These are phyloP conservation scores for Puccinia horiana DNA, from an alignment of 1,284 basidiomycete genomes.

Conservation along the genomic window DNA sequence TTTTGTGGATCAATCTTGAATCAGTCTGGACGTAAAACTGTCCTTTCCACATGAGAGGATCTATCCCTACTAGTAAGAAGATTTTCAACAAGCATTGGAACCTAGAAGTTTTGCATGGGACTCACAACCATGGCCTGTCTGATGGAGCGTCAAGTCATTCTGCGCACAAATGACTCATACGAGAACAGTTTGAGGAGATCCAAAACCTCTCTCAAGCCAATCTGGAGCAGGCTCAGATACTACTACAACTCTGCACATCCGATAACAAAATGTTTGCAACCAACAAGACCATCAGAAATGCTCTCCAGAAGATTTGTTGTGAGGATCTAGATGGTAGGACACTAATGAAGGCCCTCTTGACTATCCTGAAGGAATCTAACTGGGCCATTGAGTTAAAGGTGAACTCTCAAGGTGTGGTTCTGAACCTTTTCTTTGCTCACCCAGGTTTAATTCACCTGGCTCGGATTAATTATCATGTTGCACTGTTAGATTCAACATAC, in stretches of 20 bases:
- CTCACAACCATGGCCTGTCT: too few species aligned
- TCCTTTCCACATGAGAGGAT: background rate
- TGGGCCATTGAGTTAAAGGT: background rate
- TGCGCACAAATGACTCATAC: background rate
- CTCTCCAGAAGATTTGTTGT: too few species aligned
- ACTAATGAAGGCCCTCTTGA: background rate
- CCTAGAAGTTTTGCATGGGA: background rate
- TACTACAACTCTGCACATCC: background rate
- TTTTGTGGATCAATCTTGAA: background rate
- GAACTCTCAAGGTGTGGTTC: background rate
- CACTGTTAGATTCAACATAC: background rate
- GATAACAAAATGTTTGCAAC: background rate
- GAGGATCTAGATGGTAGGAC: background rate
- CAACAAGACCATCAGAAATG: background rate
- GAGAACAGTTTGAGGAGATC: background rate
- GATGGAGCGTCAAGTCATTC: background rate
- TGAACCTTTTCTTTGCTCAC: background rate
- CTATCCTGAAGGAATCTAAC: slow-evolving; percentile 4
- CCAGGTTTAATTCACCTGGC: too few species aligned
- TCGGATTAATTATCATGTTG: slow-evolving; percentile 8
- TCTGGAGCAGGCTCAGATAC: too few species aligned
- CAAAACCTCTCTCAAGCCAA: too few species aligned
- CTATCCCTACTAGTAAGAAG: background rate
- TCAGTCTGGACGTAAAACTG: background rate
- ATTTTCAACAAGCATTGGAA: background rate